Evolutionary conservation across 2,329 filamentous ascomycete genomes (phyloP).

Genomic region (Diaporthe citri): DNA sequence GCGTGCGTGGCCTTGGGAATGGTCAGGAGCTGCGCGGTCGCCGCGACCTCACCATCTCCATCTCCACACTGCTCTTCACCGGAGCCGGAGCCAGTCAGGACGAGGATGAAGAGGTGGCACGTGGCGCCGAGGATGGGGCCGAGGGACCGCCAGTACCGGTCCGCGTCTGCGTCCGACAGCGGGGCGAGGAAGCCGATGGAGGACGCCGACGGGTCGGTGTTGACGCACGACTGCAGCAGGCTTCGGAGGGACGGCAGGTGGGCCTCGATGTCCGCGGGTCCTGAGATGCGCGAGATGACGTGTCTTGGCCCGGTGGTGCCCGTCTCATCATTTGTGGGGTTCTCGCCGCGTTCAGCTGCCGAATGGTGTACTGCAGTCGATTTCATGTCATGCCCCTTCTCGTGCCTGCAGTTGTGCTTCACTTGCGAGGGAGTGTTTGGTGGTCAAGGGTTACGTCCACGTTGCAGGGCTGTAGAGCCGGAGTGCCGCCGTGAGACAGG

Average conservation of each 20-base stretch:
- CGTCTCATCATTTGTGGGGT: not conserved
- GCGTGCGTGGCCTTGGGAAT: slow-evolving; percentile 46
- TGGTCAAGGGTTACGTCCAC: not conserved
- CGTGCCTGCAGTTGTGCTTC: not conserved
- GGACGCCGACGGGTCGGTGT: slow-evolving; percentile 45
- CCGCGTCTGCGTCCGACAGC: slow-evolving; percentile 43
- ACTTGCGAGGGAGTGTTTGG: not conserved
- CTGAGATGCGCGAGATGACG: not conserved
- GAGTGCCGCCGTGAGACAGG: not conserved
- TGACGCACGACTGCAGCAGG: slow-evolving; percentile 46
- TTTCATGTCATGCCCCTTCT: not conserved
- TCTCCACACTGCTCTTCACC: not conserved
- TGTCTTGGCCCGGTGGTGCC: not conserved
- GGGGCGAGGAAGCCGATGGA: slow-evolving; percentile 49
- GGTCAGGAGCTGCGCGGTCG: slow-evolving; percentile 43
- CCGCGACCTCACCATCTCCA: slow-evolving; percentile 39
- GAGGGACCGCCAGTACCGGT: slow-evolving; percentile 44
- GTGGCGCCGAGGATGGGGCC: slow-evolving; percentile 28
- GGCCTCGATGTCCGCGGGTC: slow-evolving; percentile 29
- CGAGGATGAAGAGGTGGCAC: slow-evolving; percentile 41
- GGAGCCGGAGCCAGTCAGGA: slow-evolving; percentile 2
- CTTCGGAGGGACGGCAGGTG: slow-evolving; percentile 42
- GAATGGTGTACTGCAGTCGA: not conserved
- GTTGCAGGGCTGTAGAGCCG: not conserved
- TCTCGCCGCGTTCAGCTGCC: not conserved